Conservation (phyloP, 164 flowering plant species). For the Vitis rotundifolia region DNA sequence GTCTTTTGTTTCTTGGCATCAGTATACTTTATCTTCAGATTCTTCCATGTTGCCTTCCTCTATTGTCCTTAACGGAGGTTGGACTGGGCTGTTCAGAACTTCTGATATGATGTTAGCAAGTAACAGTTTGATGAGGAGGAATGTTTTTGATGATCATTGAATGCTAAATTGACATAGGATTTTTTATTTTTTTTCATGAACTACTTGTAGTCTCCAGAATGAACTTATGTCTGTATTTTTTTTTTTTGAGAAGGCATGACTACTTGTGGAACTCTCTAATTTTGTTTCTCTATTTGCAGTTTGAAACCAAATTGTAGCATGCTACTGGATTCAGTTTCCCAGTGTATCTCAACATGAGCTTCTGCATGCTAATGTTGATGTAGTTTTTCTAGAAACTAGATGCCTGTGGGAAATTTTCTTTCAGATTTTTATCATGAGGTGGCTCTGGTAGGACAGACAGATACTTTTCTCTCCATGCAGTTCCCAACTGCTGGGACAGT, state of each 20-base stretch:
- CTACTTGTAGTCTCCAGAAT: not conserved
- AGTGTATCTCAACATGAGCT: not conserved
- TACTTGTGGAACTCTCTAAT: not conserved
- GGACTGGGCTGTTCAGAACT: not conserved
- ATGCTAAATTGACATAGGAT: not conserved
- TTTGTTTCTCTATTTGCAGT: not conserved
- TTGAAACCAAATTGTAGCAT: not conserved
- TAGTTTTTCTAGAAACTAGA: not conserved
- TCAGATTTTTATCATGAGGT: not conserved
- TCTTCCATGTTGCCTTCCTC: not conserved
- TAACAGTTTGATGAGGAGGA: not conserved
- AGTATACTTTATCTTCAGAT: not conserved
- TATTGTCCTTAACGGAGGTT: not conserved
- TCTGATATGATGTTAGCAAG: not conserved
- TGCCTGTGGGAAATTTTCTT: not conserved
- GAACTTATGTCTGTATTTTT: not conserved
- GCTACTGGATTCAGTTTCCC: not conserved
- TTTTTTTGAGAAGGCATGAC: not conserved
- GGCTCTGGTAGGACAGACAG: not conserved
- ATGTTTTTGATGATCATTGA: not conserved
- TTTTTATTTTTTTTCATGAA: not conserved
- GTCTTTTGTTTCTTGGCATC: too few species aligned
- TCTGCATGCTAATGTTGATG: not conserved
- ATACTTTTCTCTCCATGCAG: not conserved
- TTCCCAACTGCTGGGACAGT: not conserved